Evolutionary conservation across 139 green algal species (phyloP).

Genomic region (Klebsormidium nitens): DNA sequence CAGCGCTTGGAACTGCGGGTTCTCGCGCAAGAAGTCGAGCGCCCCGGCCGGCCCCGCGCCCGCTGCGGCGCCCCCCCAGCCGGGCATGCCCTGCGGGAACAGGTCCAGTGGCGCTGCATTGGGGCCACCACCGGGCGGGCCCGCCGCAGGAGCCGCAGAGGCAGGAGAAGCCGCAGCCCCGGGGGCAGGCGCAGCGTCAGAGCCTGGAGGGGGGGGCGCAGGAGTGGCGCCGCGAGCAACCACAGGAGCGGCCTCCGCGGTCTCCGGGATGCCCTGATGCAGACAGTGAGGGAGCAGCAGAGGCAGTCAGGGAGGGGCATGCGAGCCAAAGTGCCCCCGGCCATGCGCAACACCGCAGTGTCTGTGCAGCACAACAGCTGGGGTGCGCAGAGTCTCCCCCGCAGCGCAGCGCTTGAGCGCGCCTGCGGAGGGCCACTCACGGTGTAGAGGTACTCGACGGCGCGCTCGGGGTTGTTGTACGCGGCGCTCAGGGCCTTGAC

Average conservation of each 20-base stretch:
- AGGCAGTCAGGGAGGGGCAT: too few species aligned
- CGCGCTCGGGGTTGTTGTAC: slow-evolving; percentile 98
- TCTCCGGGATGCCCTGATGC: slow-evolving; percentile 67
- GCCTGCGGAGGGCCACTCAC: slow-evolving; percentile 13
- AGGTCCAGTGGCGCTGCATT: slow-evolving; percentile 83
- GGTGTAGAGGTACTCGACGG: slow-evolving; percentile 98
- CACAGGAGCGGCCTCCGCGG: slow-evolving; percentile 11
- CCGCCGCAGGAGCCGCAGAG: slow-evolving; percentile 15
- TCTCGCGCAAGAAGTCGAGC: slow-evolving; percentile 73
- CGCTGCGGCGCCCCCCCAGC: slow-evolving; percentile 34
- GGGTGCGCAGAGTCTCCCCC: too few species aligned
- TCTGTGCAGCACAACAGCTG: too few species aligned
- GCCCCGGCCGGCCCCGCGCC: slow-evolving; percentile 36
- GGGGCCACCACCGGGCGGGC: slow-evolving; percentile 31
- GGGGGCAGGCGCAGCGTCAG: slow-evolving; percentile 16
- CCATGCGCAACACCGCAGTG: too few species aligned
- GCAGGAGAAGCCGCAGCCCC: slow-evolving; percentile 14
- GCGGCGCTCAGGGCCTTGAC: slow-evolving; percentile 82
- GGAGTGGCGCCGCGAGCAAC: slow-evolving; percentile 19
- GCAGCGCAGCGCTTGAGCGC: too few species aligned
- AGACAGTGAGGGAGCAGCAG: too few species aligned
- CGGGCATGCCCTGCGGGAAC: slow-evolving; percentile 51
- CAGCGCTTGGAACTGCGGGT: slow-evolving; percentile 79
- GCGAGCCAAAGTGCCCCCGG: too few species aligned
- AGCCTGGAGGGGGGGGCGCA: not conserved